Evolutionary conservation across 805 yeast species (phyloP).

Genomic region (Ascoidea rubescens): DNA sequence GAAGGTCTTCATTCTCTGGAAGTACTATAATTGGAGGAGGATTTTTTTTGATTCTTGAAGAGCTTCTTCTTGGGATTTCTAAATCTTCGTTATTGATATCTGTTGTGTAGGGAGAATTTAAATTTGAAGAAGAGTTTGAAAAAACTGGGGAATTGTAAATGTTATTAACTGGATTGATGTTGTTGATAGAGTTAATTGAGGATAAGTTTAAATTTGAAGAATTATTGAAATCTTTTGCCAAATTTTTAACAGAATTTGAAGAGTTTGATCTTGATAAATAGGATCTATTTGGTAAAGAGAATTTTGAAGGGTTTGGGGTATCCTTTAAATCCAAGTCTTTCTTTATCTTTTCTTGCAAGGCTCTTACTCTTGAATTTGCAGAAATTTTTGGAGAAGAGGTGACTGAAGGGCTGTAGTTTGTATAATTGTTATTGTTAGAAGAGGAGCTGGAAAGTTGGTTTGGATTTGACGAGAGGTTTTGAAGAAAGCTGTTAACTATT

Average conservation of each 20-base stretch:
- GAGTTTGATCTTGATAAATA: not conserved
- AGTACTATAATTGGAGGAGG: not conserved
- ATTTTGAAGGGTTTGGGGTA: not conserved
- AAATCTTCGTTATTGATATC: not conserved
- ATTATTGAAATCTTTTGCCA: not conserved
- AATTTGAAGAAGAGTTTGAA: not conserved
- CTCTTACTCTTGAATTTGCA: slow-evolving; percentile 6
- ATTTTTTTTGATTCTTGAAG: not conserved
- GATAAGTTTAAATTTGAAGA: not conserved
- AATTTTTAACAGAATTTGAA: not conserved
- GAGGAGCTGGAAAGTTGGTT: not conserved
- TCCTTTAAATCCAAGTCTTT: slow-evolving; percentile 10
- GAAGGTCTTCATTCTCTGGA: not conserved
- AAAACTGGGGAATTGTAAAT: not conserved
- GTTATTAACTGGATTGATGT: not conserved
- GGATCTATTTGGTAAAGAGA: not conserved
- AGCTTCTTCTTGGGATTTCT: not conserved
- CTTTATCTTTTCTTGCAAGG: slow-evolving; percentile 11
- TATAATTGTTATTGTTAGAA: not conserved
- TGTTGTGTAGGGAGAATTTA: not conserved
- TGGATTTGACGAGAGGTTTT: not conserved
- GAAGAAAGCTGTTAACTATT: not conserved
- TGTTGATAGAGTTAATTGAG: not conserved
- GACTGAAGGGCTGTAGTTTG: not conserved
- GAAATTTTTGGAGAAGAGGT: not conserved